A percentile compares a stretch with the other conserved stretches of the same genome.
Evolutionary conservation across 2,329 filamentous ascomycete species (phyloP).

Genomic region (Capronia epimyces): DNA sequence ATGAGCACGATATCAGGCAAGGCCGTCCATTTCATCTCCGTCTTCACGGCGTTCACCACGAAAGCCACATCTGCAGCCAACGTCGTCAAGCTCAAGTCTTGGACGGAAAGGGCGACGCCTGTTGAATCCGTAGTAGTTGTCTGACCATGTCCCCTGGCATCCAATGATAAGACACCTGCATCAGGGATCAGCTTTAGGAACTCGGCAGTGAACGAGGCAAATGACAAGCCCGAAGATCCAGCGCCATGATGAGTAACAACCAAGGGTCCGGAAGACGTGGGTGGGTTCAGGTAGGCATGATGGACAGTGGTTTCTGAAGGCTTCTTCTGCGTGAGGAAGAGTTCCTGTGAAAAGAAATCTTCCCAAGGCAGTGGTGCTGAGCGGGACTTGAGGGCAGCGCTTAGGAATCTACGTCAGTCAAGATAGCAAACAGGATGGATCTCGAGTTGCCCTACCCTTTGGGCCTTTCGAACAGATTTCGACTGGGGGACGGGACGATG

Average conservation of each 20-base stretch:
- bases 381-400: constrained; percentile 32
- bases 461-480: constrained; percentile 67
- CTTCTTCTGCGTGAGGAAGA: constrained; percentile 55
- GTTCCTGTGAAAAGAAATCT: constrained; percentile 81
- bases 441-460: constrained; percentile 60
- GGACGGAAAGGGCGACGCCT: constrained; percentile 16
- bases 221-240: constrained; percentile 87
- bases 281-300: constrained; percentile 84
- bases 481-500: constrained; percentile 71
- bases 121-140: constrained; percentile 39
- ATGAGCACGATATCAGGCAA: constrained; percentile 75
- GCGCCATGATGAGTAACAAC: constrained; percentile 95
- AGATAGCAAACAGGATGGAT: constrained; percentile 23
- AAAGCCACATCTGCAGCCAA: constrained; percentile 67
- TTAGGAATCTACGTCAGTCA: background rate
- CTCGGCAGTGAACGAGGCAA: constrained; percentile 73
- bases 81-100: constrained; percentile 67
- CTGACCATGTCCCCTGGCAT: constrained; percentile 80
- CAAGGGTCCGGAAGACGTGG: constrained; percentile 63
- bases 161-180: constrained; percentile 76
- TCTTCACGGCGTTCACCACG: constrained; percentile 62
- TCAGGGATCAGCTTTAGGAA: constrained; percentile 70
- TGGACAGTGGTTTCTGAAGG: constrained; percentile 52
- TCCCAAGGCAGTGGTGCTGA: constrained; percentile 74
- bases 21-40: constrained; percentile 64